Base-by-base conservation (phyloP, 2,329 filamentous ascomycete genomes). In the Arthrobotrys sinensis region DNA sequence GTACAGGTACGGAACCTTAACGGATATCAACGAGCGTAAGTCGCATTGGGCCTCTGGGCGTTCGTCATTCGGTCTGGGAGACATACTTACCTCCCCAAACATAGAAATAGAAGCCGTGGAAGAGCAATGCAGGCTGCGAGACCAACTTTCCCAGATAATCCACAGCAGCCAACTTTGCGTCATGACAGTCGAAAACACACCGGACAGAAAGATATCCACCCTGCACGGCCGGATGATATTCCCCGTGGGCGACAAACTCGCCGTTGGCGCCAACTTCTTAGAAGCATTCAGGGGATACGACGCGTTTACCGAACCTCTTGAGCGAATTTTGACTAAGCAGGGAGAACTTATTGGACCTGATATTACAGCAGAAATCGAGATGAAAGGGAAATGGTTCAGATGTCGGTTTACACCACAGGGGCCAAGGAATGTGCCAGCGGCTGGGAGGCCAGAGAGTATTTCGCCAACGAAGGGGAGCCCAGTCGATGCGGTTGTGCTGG, bases 81-180 rank as follows among this genome's bases (percentile, higher is more conserved):
- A 64, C 10, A 48, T 34, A 45, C 43, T 57, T 21, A 64, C 53
- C 55, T 8, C 34, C n/a, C 32, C n/a, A 10, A 16, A 11, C 40
- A 67, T 48, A 79, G 75, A 79, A 73, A 79, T 73, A 28, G 64
- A 72, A 34, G 75, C 75, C 7, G 75, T 79, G 21, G 75, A 79
- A 60, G 69, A 79, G 19, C 67, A 72, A 57, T 65, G 36, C 34
- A 28, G 64, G 24, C 62, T 79, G 7, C 62, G 55, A 28, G 38
- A 65, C 5, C 68, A 79, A 45, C 57, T 79, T 7, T 68, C 62
- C 19, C 62, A 79, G 16, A 68, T 73, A 16, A 79, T 79, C 16
- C 24, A 64, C 7, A 64, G 45, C 36, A 72, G 67, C 34, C 75
- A 79, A 62, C 50, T 79, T 19, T 79, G 75, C 63, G 62, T 68